Conservation (phyloP, 345 rosid genomes). For the Aquilaria yunnanensis region DNA sequence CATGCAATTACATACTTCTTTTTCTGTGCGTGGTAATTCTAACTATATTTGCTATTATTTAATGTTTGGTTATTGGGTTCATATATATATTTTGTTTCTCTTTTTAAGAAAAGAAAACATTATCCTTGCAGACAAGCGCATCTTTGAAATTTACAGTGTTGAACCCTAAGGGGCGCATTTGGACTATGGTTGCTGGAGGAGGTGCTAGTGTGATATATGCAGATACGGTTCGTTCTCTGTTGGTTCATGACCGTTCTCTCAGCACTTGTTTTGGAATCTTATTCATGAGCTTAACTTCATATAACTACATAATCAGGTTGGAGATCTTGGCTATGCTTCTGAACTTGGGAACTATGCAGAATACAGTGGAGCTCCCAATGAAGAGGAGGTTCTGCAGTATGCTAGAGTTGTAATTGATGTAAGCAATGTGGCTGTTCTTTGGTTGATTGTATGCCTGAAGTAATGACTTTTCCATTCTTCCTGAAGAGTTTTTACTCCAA, state of each 20-base stretch:
- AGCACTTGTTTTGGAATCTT: constrained; percentile 1
- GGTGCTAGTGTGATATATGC: constrained; percentile 99
- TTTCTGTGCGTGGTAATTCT: neutral
- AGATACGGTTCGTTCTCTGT: constrained; percentile 51
- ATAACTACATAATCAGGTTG: constrained; percentile 45
- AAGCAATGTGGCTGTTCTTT: constrained; percentile 15
- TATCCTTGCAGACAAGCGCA: constrained; percentile 76
- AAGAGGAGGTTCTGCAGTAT: constrained; percentile 93
- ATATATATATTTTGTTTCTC: neutral
- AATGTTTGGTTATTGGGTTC: neutral
- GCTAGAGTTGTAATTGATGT: constrained; percentile 97
- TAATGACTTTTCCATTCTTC: neutral
- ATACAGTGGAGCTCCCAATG: constrained; percentile 97
- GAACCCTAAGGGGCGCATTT: constrained; percentile 89
- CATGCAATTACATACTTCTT: neutral
- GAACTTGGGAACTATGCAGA: constrained; percentile 96
- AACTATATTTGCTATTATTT: too few species aligned
- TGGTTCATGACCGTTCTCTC: neutral
- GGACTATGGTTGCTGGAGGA: constrained; percentile 98
- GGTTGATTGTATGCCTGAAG: neutral
- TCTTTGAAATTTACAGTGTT: constrained; percentile 92
- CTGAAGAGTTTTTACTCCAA: neutral
- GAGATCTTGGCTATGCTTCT: constrained; percentile 88
- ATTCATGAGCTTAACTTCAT: neutral
- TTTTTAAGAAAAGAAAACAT: neutral